Percentiles rank a stretch among this genome's conserved stretches.
Evolutionary conservation across 371 early-diverging fungal genomes (phyloP).

Genomic region (Conidiobolus incongruus): DNA sequence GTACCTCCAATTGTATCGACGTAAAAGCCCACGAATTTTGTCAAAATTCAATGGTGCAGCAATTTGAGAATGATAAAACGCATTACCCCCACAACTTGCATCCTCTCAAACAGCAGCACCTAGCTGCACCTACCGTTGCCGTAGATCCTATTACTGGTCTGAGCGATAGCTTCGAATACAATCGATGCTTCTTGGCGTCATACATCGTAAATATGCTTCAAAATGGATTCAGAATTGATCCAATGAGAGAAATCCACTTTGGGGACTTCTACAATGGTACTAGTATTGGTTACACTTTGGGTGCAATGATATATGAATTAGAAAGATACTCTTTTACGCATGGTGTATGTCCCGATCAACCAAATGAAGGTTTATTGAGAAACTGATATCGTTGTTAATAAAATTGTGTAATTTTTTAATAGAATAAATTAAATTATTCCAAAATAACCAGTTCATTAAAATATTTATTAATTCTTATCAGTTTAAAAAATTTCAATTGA

Average conservation of each 20-base stretch:
- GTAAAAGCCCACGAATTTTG: neutral
- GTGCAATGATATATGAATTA: constrained; percentile 3
- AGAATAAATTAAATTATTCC: no score
- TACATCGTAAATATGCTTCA: neutral
- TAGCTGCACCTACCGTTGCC: no score
- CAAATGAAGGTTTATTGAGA: no score
- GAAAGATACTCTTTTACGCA: neutral
- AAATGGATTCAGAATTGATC: neutral
- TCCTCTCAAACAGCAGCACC: no score
- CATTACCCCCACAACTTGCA: no score
- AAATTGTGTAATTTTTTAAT: no score
- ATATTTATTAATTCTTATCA: no score
- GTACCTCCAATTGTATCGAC: neutral
- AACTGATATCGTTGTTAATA: no score
- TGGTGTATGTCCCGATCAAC: constrained; percentile 1
- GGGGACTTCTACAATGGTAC: neutral
- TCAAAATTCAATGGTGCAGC: neutral
- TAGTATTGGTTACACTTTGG: constrained; percentile 1
- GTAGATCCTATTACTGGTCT: neutral
- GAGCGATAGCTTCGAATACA: neutral
- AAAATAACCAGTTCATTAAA: no score
- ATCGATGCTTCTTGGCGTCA: neutral
- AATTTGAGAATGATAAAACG: neutral
- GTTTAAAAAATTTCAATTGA: no score
- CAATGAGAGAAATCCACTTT: neutral